Evolutionary conservation across 2,329 filamentous ascomycete species (phyloP), one percentile per base, ranked within the genome.

Genomic region (Microsporum canis): DNA sequence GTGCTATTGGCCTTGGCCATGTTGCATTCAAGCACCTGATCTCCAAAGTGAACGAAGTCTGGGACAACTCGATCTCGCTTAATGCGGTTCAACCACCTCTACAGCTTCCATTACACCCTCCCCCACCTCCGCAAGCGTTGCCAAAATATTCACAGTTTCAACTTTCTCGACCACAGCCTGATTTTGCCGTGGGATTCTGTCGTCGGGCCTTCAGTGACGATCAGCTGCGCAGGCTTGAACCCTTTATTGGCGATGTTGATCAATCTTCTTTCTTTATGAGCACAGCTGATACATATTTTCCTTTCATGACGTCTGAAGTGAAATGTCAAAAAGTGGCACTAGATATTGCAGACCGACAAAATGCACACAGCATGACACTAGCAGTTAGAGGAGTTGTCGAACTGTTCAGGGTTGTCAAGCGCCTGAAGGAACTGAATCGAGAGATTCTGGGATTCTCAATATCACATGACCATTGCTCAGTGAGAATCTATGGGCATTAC

Each of bases 1-100:
- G 61, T 56, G 53, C 67, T 77, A 14, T 68, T 66, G 14, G 70
- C 57, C 4, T 65, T 59, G 55, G 67, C 68, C 17, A 65, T 66
- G 14, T 68, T 58, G 5, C 57, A 72, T 62, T 70, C 76, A 6
- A 55, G 71, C 1, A 57, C 63, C 62, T 79, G 5, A 67, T 67
- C 14, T 74, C 79, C 63, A 76, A 72, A 62, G 69, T 75, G 41
- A 77, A 78, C 63, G 71, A 78, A 67, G 69, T 68, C 59, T 79
- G 76, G 77, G 73, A 72, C 61, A 23, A 23, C 17, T 23, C 17
- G 17, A 23, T 23, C 17, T 23, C 17, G 17, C 17, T 23, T 23
- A 1, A 23, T 23, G 17, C 1, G 1, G 17, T 23, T 23, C 17
- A 23, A 23, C 17, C 17, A 23, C 17, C 17, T 23, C 17, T 23